These are phyloP conservation scores for Dujonia santamariae DNA, from an alignment of 1,139 yeast species.

Conservation along the genomic window DNA sequence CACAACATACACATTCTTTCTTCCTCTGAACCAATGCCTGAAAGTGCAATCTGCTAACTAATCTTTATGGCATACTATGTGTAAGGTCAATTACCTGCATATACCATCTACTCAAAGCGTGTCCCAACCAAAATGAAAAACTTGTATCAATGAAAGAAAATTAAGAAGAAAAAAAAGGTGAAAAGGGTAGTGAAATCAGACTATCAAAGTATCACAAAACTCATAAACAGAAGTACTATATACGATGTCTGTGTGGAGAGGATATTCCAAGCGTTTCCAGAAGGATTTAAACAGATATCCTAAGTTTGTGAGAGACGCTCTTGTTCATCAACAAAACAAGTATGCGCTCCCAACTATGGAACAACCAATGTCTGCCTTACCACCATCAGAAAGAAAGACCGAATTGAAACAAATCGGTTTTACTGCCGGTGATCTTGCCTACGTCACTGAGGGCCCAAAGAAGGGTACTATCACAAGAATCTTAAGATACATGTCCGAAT, in stretches of 20 bases:
- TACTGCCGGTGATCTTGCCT: slow-evolving; percentile 41
- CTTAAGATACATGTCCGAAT: slow-evolving; percentile 26
- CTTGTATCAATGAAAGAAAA: too few relatives aligned
- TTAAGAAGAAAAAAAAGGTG: too few relatives aligned
- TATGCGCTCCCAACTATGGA: slow-evolving; percentile 39
- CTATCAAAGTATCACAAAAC: too few relatives aligned
- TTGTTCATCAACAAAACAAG: slow-evolving; percentile 22
- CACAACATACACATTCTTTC: too few relatives aligned
- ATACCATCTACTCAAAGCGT: too few relatives aligned
- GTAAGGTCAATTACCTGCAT: too few relatives aligned
- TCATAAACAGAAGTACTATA: too few relatives aligned
- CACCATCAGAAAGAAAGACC: slow-evolving; percentile 26
- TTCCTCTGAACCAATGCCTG: too few relatives aligned
- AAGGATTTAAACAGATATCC: slow-evolving; percentile 35
- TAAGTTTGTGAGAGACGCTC: slow-evolving; percentile 26
- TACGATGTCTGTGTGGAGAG: slow-evolving; percentile 6
- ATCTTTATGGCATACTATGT: too few relatives aligned
- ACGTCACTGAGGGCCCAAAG: slow-evolving; percentile 62
- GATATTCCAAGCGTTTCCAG: slow-evolving; percentile 28
- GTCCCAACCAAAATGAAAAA: too few relatives aligned
- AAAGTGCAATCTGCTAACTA: too few relatives aligned
- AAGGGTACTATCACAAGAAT: slow-evolving; percentile 69
- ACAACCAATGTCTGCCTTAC: slow-evolving; percentile 21
- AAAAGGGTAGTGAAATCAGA: too few relatives aligned
- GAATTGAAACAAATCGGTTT: slow-evolving; percentile 33